Evolutionary conservation across 2,329 filamentous ascomycete genomes (phyloP).

Genomic region (Diaporthe capsici): DNA sequence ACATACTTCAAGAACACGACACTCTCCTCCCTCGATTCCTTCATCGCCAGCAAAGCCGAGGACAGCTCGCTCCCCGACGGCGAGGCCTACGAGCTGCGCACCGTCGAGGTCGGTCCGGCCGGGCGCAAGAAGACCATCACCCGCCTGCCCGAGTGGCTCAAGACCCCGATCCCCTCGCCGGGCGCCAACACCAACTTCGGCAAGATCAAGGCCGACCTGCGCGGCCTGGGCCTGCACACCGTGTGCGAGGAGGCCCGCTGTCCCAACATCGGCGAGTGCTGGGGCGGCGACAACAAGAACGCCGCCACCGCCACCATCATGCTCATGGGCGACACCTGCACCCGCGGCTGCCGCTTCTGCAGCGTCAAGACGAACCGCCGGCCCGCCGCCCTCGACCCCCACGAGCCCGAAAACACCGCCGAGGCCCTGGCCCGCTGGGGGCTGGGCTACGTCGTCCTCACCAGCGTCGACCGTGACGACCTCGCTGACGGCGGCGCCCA

Average conservation of each 20-base stretch:
- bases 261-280: slow-evolving; percentile 98
- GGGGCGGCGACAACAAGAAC: slow-evolving; percentile 90
- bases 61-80: slow-evolving; percentile 60
- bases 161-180: slow-evolving; percentile 85
- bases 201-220: slow-evolving; percentile 93
- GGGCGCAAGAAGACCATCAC: slow-evolving; percentile 76
- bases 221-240: slow-evolving; percentile 91
- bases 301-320: slow-evolving; percentile 98
- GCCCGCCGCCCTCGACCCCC: slow-evolving; percentile 86
- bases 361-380: slow-evolving; percentile 89
- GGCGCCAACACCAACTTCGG: slow-evolving; percentile 86
- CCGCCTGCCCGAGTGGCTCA: slow-evolving; percentile 92
- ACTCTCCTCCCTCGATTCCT: slow-evolving; percentile 71
- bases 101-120: slow-evolving; percentile 74
- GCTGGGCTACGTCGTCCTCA: slow-evolving; percentile 94
- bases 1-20: slow-evolving; percentile 73
- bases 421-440: slow-evolving; percentile 95
- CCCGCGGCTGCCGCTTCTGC: slow-evolving; percentile 95
- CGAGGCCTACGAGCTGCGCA: slow-evolving; percentile 73
- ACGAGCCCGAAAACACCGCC: slow-evolving; percentile 96
- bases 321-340: slow-evolving; percentile 99
- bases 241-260: slow-evolving; percentile 98
- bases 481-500: slow-evolving; percentile 87
- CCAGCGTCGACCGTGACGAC: slow-evolving; percentile 94
- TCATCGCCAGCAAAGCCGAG: slow-evolving; percentile 61